These are phyloP conservation scores for Scheffersomyces insectosa DNA, from an alignment of 1,139 yeast species.

Conservation along the genomic window DNA sequence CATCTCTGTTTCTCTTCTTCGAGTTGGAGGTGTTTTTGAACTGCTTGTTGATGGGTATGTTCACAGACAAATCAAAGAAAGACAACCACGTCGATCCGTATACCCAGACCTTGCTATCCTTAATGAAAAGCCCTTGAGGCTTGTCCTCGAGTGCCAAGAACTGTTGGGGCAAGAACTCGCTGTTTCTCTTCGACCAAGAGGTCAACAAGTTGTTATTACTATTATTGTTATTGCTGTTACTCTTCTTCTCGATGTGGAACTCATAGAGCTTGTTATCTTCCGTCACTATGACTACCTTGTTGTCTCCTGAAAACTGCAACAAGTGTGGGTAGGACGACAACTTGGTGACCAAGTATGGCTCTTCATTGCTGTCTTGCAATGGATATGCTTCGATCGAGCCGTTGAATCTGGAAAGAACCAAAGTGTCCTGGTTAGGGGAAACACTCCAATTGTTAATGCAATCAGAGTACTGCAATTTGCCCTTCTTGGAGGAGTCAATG, in stretches of 20 bases:
- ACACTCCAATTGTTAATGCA: constrained; percentile 54
- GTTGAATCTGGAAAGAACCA: constrained; percentile 61
- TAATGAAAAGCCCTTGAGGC: constrained; percentile 69
- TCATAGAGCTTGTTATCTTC: constrained; percentile 77
- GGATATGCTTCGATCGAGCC: constrained; percentile 64
- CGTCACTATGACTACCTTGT: constrained; percentile 64
- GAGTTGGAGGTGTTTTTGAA: constrained; percentile 24
- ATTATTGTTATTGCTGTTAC: constrained; percentile 10
- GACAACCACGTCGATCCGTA: constrained; percentile 89
- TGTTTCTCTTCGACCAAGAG: constrained; percentile 77
- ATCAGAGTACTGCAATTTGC: constrained; percentile 35
- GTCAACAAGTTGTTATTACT: constrained; percentile 48
- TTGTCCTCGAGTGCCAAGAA: constrained; percentile 62
- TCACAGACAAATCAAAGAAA: constrained; percentile 66
- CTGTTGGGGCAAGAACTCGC: constrained; percentile 71
- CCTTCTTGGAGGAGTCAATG: constrained; percentile 24
- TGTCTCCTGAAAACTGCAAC: constrained; percentile 51
- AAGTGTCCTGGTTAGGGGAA: constrained; percentile 40
- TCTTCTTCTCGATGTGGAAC: constrained; percentile 33
- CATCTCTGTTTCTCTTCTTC: constrained; percentile 67
- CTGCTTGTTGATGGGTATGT: constrained; percentile 48
- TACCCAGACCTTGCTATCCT: constrained; percentile 59
- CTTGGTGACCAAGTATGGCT: constrained; percentile 41
- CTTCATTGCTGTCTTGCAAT: constrained; percentile 15
- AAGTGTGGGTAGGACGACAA: constrained; percentile 64